phyloP scores from a whole-genome alignment of 1,284 basidiomycete species.

The Trichosporon sp. region DNA sequence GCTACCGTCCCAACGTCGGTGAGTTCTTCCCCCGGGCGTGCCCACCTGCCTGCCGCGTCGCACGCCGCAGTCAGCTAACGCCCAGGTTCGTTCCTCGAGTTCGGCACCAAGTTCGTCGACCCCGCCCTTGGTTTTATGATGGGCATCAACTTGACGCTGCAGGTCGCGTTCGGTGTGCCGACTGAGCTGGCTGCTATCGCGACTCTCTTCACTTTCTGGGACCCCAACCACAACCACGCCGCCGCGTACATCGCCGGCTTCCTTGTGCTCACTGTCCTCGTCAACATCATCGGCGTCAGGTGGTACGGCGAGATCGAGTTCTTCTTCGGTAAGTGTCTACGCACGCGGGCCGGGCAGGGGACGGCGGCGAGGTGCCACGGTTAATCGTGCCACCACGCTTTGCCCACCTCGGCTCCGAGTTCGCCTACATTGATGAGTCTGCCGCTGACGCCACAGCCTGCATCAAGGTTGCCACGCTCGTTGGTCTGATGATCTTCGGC shows the following conservation, averaged over 20 bases:
- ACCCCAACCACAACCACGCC: conserved; percentile 49
- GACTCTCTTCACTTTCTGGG: conserved; percentile 78
- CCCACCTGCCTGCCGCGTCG: neutral
- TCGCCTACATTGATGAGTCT: neutral
- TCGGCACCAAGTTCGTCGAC: conserved; percentile 59
- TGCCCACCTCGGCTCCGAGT: neutral
- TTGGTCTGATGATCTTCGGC: conserved; percentile 62
- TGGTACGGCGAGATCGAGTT: conserved; percentile 55
- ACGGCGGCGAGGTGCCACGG: neutral
- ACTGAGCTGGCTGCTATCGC: conserved; percentile 76
- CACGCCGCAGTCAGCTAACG: conserved; percentile 60
- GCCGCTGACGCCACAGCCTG: conserved; percentile 14
- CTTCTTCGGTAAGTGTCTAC: conserved; percentile 59
- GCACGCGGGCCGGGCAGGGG: no score
- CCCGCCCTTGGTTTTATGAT: conserved; percentile 62
- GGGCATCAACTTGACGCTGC: conserved; percentile 65
- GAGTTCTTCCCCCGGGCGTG: neutral
- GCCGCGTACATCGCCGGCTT: conserved; percentile 29
- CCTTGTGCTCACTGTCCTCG: conserved; percentile 24
- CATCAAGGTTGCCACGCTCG: conserved; percentile 71
- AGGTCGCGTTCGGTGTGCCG: conserved; percentile 56
- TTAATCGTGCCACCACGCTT: neutral
- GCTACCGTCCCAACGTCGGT: conserved; percentile 3
- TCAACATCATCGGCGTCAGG: conserved; percentile 31
- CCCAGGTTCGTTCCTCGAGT: conserved; percentile 29